Conservation (phyloP, 2,329 filamentous ascomycete species). For the Sarocladiaceae sp. region DNA sequence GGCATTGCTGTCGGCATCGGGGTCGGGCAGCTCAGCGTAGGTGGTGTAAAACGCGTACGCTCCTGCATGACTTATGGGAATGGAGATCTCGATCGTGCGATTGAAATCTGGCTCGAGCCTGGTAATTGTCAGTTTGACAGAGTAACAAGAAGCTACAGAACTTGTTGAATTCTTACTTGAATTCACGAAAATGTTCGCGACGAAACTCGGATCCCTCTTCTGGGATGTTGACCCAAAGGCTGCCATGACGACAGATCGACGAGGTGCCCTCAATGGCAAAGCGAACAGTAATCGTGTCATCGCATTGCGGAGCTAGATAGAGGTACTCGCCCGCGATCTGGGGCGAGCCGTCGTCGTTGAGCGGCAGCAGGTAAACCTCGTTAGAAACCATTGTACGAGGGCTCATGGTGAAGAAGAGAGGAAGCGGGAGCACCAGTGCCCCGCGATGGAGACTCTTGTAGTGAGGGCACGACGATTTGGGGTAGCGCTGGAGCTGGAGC, state of each 20-base stretch:
- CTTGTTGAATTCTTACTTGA: conserved; percentile 58
- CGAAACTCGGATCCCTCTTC: conserved; percentile 68
- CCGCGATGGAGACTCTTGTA: conserved; percentile 10
- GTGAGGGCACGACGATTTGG: conserved; percentile 2
- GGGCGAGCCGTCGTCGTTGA: conserved; percentile 90
- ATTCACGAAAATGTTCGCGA: conserved; percentile 75
- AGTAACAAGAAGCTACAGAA: not conserved
- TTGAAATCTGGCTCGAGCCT: conserved; percentile 92
- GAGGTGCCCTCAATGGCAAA: conserved; percentile 93
- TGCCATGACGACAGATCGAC: conserved; percentile 90
- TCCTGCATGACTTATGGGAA: conserved; percentile 76
- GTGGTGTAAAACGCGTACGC: conserved; percentile 94
- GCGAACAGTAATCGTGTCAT: conserved; percentile 70
- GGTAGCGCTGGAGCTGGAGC: conserved; percentile 9
- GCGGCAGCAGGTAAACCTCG: conserved; percentile 78
- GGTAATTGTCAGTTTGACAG: conserved; percentile 8
- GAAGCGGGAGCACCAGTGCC: conserved; percentile 14
- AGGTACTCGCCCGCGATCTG: conserved; percentile 86
- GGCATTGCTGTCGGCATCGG: conserved; percentile 17
- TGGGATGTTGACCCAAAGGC: conserved; percentile 94
- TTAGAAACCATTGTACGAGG: conserved; percentile 57
- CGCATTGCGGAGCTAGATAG: conserved; percentile 71
- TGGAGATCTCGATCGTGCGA: conserved; percentile 79
- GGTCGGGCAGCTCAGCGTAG: conserved; percentile 78
- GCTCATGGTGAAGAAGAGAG: conserved; percentile 41